These are phyloP conservation scores for Bruguiera sexangula DNA, from an alignment of 345 rosid species.

Conservation along the genomic window DNA sequence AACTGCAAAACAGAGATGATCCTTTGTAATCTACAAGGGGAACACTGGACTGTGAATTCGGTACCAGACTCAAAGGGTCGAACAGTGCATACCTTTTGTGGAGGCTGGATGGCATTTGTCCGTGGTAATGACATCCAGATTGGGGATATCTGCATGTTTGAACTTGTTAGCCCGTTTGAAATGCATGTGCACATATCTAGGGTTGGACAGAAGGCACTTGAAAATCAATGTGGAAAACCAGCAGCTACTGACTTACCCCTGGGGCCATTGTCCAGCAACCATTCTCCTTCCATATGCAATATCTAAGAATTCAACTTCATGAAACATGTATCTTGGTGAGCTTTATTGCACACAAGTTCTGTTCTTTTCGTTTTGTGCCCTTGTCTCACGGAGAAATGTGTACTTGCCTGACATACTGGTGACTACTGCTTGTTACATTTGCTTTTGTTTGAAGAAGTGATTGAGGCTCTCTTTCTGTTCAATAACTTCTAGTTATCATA, in stretches of 20 bases:
- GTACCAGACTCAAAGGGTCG: conserved; percentile 62
- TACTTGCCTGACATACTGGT: no score
- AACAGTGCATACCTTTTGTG: conserved; percentile 51
- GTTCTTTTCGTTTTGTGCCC: no score
- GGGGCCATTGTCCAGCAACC: neutral
- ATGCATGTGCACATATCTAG: conserved; percentile 57
- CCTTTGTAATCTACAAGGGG: conserved; percentile 45
- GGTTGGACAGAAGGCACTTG: conserved; percentile 27
- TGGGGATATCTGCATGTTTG: conserved; percentile 61
- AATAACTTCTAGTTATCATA: no score
- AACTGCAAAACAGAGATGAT: conserved; percentile 49
- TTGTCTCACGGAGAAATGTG: no score
- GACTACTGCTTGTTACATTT: no score
- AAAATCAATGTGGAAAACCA: conserved; percentile 17
- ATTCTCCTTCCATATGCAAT: conserved; percentile 15
- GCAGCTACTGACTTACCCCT: conserved; percentile 12
- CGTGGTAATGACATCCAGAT: conserved; percentile 48
- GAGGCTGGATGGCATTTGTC: conserved; percentile 71
- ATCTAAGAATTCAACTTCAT: neutral
- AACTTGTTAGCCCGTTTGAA: conserved; percentile 47
- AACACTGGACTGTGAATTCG: conserved; percentile 58
- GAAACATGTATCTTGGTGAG: conserved; percentile 9
- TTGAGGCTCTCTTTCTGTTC: no score
- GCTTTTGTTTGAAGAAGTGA: no score
- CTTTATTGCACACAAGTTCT: neutral